Base-by-base conservation (phyloP, 2,329 filamentous ascomycete species). In the Nannizzia gypsea region DNA sequence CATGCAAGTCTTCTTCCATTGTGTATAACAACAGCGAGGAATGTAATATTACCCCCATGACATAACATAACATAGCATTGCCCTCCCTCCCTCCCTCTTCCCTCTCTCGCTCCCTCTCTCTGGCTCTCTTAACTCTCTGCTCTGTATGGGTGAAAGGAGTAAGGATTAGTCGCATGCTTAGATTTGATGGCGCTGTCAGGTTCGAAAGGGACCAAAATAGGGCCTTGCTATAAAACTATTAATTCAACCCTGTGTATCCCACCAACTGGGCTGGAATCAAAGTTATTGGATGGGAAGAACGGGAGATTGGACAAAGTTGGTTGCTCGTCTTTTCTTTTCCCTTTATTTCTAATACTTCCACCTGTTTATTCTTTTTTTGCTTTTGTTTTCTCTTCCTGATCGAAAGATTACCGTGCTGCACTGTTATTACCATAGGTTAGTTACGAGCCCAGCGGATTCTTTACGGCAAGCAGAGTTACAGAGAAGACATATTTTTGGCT, bases 261-360 rank as follows among this genome's bases (percentile, higher is more conserved):
- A 59, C 56, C 50, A 46, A 48, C 42, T 42, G 44, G 40, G 57
- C 42, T 31, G 52, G 58, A 42, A 58, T 56, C 56, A 55, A 57
- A 60, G 52, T 52, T 63, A 63, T 64, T 62, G 60, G 62, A 56
- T 61, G 62, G 60, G 60, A 63, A 60, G 28, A 50, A 46, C 59
- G 62, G 63, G 63, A 59, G 63, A 63, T 62, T 54, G 56, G 31
- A 57, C 63, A 64, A 60, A 60, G 55, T 59, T 64, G 63, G 60
- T 20, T 34, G 31, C 31, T 34, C 9, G 31, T 34, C 31, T 34
- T 34, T 34, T 34, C 31, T 34, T 34, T 34, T 34, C 31, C 31
- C 31, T 34, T 13, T 11, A 34, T 34, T n/a, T n/a, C 31, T 34
- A 11, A 34, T 34, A 11, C 31, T 34, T n/a, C n/a, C n/a, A n/a